Base-by-base conservation (phyloP, 495 filamentous ascomycete species). In the Aspergillus haitiensis region DNA sequence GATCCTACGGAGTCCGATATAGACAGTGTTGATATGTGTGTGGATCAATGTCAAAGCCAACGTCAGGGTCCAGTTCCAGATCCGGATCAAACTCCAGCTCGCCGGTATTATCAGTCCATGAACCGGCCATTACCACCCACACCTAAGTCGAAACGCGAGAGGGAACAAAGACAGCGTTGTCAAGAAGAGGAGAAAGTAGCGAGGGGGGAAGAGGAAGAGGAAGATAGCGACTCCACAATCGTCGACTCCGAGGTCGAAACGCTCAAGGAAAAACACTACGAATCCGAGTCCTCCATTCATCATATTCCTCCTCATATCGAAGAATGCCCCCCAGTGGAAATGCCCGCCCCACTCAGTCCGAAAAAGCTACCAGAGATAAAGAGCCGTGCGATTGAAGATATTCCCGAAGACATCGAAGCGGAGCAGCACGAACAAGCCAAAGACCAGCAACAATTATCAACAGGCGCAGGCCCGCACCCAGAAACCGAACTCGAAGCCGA, bases 321-420 rank as follows among this genome's bases (percentile, higher is more conserved):
- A 27, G 21, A 21, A 44, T 21, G 44, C 9, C 3, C 6, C 1
- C 13, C 55, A 39, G 6, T 40, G 10, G 10, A 36, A 50, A 13
- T 16, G 12, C 40, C 45, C 0, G 2, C 6, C 2, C 31, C 55
- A 2, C 32, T 48, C 16, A 47, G 33, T 0, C 42, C 39, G 4
- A 18, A 47, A 8, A 65, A 59, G 15, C 55, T 33, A 11, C 51
- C 56, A 4, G 59, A 60, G 34, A 55, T 60, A 35, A 63, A 58
- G 27, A 58, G 40, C 21, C 65, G 65, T 1, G 21, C 62, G 10
- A 60, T 67, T 37, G 65, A 67, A 31, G 61, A 67, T 40, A 67
- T 67, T 11, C 61, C 60, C 10, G 65, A 67, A 36, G 62, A 58
- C 9, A 33, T 12, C 10, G 48, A 51, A 8, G 47, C 44, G 9